Evolutionary conservation across 2,329 filamentous ascomycete genomes (phyloP), one percentile per base, ranked within the genome.

Genomic region (Talaromyces verruculosus): DNA sequence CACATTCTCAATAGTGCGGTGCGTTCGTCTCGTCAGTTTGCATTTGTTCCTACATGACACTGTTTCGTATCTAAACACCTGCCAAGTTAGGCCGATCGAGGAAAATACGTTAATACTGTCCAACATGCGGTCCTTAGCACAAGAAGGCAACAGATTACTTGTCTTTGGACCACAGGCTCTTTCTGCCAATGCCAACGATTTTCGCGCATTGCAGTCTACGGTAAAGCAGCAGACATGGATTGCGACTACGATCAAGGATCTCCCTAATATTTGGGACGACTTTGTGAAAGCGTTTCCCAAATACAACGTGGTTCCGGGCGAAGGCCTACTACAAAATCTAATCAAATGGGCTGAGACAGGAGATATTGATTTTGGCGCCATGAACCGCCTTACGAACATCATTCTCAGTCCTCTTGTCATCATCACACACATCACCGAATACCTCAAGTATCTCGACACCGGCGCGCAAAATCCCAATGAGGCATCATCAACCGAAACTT

Each of bases 351-450:
- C 71, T 28, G 25, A 64, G 19, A 69, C 65, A 10, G 68, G 68
- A 30, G 63, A 60, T 30, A 25, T 70, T 11, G 25, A 63, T 7
- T 30, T 30, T n/a, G n/a, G 66, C 51, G 41, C 67, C 5, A 53
- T 33, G 1, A 30, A 65, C 30, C 69, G 61, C 28, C 68, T 77
- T 8, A 73, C 75, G 0, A 77, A 77, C 64, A 71, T 72, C 13
- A 61, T 80, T 13, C 72, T 81, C 22, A 75, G 71, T 5, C 79
- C 79, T 0, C 71, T 82, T 5, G 75, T 80, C 6, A 73, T 81
- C 17, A 69, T 78, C 53, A 71, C 71, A 4, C 80, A 82, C n/a
- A 69, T 81, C 8, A 69, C 69, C 6, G 71, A 80, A 59, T 80
- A 80, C 66, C 66, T 66, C 47, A 61, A 55, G 3, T 75, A 70